phyloP scores from a whole-genome alignment of 2,329 filamentous ascomycete species.

The Botrytis porri region DNA sequence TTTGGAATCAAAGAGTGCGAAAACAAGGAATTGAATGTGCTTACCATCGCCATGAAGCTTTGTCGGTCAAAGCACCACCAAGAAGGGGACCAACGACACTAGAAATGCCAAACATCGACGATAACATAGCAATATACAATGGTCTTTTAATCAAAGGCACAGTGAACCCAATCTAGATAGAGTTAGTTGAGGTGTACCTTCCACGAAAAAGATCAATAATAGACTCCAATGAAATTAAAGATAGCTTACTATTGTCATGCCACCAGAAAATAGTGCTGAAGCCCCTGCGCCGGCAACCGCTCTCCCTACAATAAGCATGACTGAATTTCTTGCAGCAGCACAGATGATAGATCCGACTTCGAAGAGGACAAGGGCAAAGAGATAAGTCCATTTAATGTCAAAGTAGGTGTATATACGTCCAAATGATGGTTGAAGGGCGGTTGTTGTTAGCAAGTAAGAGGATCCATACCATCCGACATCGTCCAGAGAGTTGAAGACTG shows the following conservation, averaged over 20 bases:
- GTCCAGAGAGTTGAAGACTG: slow-evolving; percentile 40
- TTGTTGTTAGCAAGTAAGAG: slow-evolving; percentile 41
- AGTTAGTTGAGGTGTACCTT: slow-evolving; percentile 31
- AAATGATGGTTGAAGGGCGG: slow-evolving; percentile 38
- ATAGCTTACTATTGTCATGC: slow-evolving; percentile 21
- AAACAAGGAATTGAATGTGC: not conserved
- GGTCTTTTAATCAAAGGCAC: slow-evolving; percentile 35
- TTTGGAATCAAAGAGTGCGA: not conserved
- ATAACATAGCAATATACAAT: slow-evolving; percentile 37
- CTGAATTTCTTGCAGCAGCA: slow-evolving; percentile 38
- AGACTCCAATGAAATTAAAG: not conserved
- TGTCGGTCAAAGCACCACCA: slow-evolving; percentile 41
- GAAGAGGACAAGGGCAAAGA: slow-evolving; percentile 38
- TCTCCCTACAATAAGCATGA: slow-evolving; percentile 40
- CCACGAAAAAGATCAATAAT: not conserved
- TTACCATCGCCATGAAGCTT: slow-evolving; percentile 42
- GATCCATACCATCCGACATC: slow-evolving; percentile 43
- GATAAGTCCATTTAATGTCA: slow-evolving; percentile 38
- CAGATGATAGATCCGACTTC: slow-evolving; percentile 40
- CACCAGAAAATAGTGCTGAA: slow-evolving; percentile 38
- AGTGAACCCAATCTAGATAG: slow-evolving; percentile 40
- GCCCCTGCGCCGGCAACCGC: slow-evolving; percentile 40
- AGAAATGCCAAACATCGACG: slow-evolving; percentile 38
- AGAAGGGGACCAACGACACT: slow-evolving; percentile 40
- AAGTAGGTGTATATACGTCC: slow-evolving; percentile 40